These are phyloP conservation scores for Plectosphaerella plurivora DNA, from an alignment of 2,329 filamentous ascomycete genomes.

Conservation along the genomic window DNA sequence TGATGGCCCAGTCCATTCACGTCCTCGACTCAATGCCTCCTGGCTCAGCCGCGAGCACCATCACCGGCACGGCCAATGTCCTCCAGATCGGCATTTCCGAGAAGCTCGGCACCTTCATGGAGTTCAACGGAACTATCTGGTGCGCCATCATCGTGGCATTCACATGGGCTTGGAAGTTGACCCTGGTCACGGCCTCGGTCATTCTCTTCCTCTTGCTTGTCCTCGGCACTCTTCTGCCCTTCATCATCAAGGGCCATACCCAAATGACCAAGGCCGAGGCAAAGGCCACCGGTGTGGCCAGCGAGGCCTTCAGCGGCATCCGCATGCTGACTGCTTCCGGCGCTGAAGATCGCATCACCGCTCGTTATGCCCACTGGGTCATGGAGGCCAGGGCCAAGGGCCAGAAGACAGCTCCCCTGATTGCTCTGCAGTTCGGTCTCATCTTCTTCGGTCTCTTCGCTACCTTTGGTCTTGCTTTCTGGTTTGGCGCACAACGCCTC, in stretches of 20 bases:
- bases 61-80: conserved; percentile 48
- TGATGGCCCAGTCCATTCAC: conserved; percentile 45
- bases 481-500: conserved; percentile 35
- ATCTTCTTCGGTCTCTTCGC: conserved; percentile 31
- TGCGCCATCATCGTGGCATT: conserved; percentile 47
- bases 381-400: conserved; percentile 48
- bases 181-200: conserved; percentile 49
- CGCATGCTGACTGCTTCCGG: conserved; percentile 61
- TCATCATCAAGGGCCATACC: conserved; percentile 48
- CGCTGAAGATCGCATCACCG: conserved; percentile 49
- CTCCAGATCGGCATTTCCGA: conserved; percentile 52
- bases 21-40: conserved; percentile 44
- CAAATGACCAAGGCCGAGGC: conserved; percentile 46
- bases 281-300: conserved; percentile 55
- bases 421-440: conserved; percentile 48
- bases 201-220: conserved; percentile 51
- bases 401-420: conserved; percentile 42
- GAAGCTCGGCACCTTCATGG: conserved; percentile 38
- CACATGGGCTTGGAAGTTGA: conserved; percentile 46
- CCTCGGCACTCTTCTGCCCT: conserved; percentile 44
- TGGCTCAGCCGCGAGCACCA: conserved; percentile 46
- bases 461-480: conserved; percentile 36
- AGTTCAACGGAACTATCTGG: conserved; percentile 35
- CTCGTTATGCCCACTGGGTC: conserved; percentile 51
- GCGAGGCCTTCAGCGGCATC: conserved; percentile 55